Evolutionary conservation across 192 early-diverging fungal species (phyloP).

Genomic region (Powellomyces hirtus): DNA sequence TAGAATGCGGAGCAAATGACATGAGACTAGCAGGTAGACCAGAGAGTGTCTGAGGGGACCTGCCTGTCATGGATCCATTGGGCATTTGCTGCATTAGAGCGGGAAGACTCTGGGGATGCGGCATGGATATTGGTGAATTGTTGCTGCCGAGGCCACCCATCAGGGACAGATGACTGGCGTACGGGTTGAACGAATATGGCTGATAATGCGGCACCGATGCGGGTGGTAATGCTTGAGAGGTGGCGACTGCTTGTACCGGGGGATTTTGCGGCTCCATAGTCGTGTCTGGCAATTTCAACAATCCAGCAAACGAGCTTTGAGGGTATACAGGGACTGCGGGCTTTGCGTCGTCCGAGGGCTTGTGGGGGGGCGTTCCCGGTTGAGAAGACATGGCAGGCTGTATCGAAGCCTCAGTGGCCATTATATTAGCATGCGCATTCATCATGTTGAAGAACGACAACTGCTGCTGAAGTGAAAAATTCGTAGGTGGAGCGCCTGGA

Average conservation of each 20-base stretch:
- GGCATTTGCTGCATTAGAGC: too few species aligned
- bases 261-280: too few species aligned
- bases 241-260: too few species aligned
- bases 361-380: too few species aligned
- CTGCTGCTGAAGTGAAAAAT: constrained; percentile 6
- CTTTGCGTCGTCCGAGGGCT: too few species aligned
- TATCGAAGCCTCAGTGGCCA: not conserved
- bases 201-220: not conserved
- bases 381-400: too few species aligned
- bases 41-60: not conserved
- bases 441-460: constrained; percentile 3
- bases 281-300: too few species aligned
- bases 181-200: not conserved
- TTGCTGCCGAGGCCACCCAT: not conserved
- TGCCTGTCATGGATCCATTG: not conserved
- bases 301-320: too few species aligned
- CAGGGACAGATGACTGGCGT: not conserved
- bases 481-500: not conserved
- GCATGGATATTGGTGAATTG: not conserved
- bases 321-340: too few species aligned
- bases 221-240: too few species aligned
- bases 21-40: not conserved
- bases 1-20: too few species aligned
- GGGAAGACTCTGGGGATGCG: too few species aligned
- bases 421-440: not conserved